These are phyloP conservation scores for Lactifluus subvellereus DNA, from an alignment of 768 basidiomycete genomes.

Conservation along the genomic window DNA sequence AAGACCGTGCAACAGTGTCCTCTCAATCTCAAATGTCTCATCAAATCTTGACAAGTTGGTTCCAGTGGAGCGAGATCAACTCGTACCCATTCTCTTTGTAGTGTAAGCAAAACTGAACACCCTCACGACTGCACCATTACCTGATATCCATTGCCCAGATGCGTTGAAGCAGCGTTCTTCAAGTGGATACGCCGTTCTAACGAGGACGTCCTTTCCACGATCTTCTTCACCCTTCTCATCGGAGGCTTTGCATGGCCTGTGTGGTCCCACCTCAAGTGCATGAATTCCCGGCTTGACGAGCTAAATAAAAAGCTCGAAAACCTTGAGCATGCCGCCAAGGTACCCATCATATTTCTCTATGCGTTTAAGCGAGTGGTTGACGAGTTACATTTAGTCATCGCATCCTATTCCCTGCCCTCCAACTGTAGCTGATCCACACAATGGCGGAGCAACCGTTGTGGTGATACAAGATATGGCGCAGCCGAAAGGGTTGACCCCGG, in stretches of 20 bases:
- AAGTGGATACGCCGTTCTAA: neutral
- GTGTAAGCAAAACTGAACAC: slow-evolving; percentile 1
- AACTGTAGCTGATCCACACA: too few species aligned
- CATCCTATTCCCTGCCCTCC: neutral
- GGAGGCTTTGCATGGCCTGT: neutral
- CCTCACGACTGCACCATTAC: neutral
- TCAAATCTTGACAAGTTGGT: neutral
- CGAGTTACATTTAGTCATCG: neutral
- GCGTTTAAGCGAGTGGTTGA: neutral
- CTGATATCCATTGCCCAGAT: slow-evolving; percentile 1
- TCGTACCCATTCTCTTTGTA: neutral
- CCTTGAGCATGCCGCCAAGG: slow-evolving; percentile 7
- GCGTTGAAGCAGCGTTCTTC: neutral
- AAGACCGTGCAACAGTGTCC: neutral
- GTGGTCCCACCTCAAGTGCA: slow-evolving; percentile 1
- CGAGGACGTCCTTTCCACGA: neutral
- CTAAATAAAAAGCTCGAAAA: neutral
- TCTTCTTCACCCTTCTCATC: slow-evolving; percentile 7
- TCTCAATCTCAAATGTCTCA: neutral
- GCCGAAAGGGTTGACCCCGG: neutral
- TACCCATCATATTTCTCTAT: neutral
- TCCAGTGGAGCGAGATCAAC: neutral
- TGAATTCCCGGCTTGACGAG: neutral
- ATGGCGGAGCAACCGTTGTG: neutral
- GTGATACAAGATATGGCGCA: too few species aligned